phyloP scores from a whole-genome alignment of 768 basidiomycete genomes.

The Psilocybe cyanescens region DNA sequence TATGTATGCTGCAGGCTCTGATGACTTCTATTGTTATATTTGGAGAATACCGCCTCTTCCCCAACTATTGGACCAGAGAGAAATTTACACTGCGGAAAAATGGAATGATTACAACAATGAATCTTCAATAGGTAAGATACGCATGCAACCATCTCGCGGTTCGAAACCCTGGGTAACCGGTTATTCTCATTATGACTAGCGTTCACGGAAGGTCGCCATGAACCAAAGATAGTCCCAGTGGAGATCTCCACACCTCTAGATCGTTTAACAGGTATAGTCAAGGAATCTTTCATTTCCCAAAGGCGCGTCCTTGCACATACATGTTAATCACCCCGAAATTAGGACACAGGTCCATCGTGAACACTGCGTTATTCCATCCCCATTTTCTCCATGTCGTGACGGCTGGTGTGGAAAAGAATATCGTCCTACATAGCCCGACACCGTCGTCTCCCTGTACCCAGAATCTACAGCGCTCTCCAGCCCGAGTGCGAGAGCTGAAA shows the following conservation, averaged over 20 bases:
- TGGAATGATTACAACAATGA: constrained; percentile 44
- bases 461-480: constrained; percentile 49
- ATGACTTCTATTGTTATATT: constrained; percentile 79
- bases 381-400: constrained; percentile 67
- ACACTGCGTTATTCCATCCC: constrained; percentile 75
- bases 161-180: neutral
- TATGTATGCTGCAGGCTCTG: constrained; percentile 78
- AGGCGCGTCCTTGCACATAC: neutral
- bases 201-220: constrained; percentile 36
- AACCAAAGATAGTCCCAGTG: constrained; percentile 58
- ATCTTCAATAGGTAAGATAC: constrained; percentile 40
- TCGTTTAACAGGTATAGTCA: constrained; percentile 55
- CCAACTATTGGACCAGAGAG: constrained; percentile 47
- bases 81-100: constrained; percentile 44
- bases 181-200: neutral
- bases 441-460: constrained; percentile 53
- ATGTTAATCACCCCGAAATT: neutral
- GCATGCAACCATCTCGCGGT: neutral
- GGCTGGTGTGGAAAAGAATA: constrained; percentile 72
- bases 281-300: neutral
- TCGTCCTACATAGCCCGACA: constrained; percentile 72
- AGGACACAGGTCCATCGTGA: constrained; percentile 83
- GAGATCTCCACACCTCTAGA: constrained; percentile 67
- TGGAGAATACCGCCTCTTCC: constrained; percentile 70
- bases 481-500: constrained; percentile 49